Percentiles rank a stretch among this genome's conserved stretches.
These are phyloP conservation scores for Davidsoniella eucalypti DNA, from an alignment of 2,329 filamentous ascomycete species.

Conservation along the genomic window DNA sequence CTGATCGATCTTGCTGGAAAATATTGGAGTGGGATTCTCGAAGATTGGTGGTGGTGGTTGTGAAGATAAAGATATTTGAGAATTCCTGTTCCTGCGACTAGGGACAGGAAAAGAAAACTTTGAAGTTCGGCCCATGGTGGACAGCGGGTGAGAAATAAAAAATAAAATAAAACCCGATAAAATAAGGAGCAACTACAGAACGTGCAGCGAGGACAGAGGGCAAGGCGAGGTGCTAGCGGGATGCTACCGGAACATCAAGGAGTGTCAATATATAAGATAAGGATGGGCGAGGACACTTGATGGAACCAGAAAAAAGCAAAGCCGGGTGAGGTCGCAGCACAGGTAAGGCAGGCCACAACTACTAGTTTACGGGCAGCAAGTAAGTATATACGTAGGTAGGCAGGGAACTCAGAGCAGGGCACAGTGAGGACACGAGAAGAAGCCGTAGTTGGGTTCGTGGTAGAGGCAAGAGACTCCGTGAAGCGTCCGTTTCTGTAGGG, in stretches of 20 bases:
- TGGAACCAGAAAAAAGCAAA: slow-evolving; percentile 8
- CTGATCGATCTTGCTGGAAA: slow-evolving; percentile 8
- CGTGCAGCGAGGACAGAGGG: not conserved
- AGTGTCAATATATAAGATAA: slow-evolving; percentile 8
- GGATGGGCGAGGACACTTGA: slow-evolving; percentile 7
- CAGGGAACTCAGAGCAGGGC: too few species aligned
- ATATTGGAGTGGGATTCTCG: slow-evolving; percentile 5
- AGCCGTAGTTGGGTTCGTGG: too few species aligned
- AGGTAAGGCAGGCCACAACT: too few species aligned
- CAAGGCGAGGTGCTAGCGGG: slow-evolving; percentile 5
- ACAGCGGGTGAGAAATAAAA: not conserved
- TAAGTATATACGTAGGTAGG: too few species aligned
- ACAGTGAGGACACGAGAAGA: too few species aligned
- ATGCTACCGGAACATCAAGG: slow-evolving; percentile 12
- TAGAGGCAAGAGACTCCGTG: too few species aligned
- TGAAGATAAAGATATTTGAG: slow-evolving; percentile 8
- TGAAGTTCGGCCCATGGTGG: slow-evolving; percentile 11
- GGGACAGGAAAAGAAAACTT: slow-evolving; percentile 13
- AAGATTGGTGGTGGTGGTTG: slow-evolving; percentile 2
- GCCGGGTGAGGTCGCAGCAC: not conserved
- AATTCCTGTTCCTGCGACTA: slow-evolving; percentile 10
- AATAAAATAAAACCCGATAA: not conserved
- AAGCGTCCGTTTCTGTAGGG: too few species aligned
- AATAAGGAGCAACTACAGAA: not conserved
- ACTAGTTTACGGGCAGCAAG: too few species aligned